These are phyloP conservation scores for Coffea canephora DNA, from an alignment of 257 asterid species.

Conservation along the genomic window DNA sequence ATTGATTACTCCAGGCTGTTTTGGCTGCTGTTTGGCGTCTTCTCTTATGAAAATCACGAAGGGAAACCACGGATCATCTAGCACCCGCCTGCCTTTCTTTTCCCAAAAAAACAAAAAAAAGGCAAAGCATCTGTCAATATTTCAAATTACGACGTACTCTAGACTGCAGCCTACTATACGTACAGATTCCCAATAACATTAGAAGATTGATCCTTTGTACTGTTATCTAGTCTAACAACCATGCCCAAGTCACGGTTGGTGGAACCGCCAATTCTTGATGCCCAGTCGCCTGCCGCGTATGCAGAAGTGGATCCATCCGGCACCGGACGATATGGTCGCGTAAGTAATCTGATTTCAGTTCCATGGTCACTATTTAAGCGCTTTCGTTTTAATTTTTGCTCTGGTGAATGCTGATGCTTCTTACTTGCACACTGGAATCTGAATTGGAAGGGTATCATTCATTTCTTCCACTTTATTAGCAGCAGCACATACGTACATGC, in stretches of 20 bases:
- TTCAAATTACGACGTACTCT: background rate
- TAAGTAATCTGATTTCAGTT: constrained; percentile 33
- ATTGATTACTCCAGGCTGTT: constrained; percentile 75
- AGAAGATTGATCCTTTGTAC: too few species aligned
- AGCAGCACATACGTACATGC: too few species aligned
- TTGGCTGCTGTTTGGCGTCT: constrained; percentile 70
- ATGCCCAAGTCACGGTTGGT: constrained; percentile 38
- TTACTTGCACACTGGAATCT: background rate
- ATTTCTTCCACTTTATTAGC: too few species aligned
- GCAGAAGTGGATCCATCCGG: constrained; percentile 70
- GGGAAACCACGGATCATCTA: constrained; percentile 79
- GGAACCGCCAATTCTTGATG: constrained; percentile 28
- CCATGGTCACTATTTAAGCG: background rate
- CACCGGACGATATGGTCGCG: constrained; percentile 64
- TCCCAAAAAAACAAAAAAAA: background rate
- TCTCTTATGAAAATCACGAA: constrained; percentile 75
- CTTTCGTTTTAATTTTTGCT: background rate
- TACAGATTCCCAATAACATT: too few species aligned
- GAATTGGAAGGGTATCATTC: too few species aligned
- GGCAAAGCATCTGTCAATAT: background rate
- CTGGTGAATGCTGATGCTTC: background rate
- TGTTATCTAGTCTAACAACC: constrained; percentile 11
- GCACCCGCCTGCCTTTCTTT: constrained; percentile 19
- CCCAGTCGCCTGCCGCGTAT: constrained; percentile 29
- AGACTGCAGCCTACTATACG: too few species aligned